Base-by-base conservation (phyloP, 345 rosid genomes). In the Triadica sebifera region DNA sequence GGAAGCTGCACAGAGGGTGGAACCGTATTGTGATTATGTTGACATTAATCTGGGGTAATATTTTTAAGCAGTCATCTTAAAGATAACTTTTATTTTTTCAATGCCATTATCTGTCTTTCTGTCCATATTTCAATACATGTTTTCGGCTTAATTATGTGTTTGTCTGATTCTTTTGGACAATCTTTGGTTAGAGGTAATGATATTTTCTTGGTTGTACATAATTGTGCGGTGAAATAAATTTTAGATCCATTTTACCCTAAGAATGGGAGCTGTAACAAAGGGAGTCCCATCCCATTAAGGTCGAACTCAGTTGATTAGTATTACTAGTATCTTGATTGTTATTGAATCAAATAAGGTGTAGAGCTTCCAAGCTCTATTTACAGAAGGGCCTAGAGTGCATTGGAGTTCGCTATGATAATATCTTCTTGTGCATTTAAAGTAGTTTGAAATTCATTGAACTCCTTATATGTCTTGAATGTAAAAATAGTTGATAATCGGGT, bases 21-120 rank as follows among this genome's bases (percentile, higher is more conserved):
- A 89, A 56, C 83, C 94, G 71, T 80, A 81, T 70, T 95, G 97
- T 43, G 99, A 95, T 80, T 95, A 93, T 79, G 90, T 95, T 51
- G 99, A 95, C 73, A 93, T 93, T 77, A 93, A 95, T 84, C 84
- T 95, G 68, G 99, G 98, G 98, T 95, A 87, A 82, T 34, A 1
- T 66, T 22, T 41, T 52, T 47, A 22, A 17, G 22, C 52, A 52
- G 45, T 25, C 25, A 12, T 47, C 16, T 61, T 61, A 43, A 15
- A 61, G 43, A n/a, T 6, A 29, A 61, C 1, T 29, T 61, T 4
- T 2, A 29, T 61, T 29, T 61, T 38, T 61, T 20, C 22, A n/a
- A 2, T 52, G 56, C 15, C 56, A 17, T 56, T n/a, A 29, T 57
- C 13, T 57, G 61, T 24, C 9, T 13, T 20, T 29, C 29, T 57